Base-by-base conservation (phyloP, 225 moss, liverwort and hornwort species). In the Sphagnum tenellum region DNA sequence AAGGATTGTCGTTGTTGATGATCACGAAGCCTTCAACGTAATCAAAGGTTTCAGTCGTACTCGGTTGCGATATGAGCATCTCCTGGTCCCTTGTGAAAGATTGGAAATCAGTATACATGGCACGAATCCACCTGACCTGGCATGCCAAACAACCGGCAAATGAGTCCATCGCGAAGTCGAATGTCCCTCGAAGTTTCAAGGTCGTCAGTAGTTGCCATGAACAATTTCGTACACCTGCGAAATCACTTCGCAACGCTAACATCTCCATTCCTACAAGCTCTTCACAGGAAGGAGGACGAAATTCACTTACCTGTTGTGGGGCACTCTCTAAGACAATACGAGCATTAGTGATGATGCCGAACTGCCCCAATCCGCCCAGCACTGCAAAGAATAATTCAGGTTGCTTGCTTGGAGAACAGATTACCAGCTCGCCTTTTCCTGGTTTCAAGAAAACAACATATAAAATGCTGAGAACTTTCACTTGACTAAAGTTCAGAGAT, bases 271-370 rank as follows among this genome's bases (percentile, higher is more conserved):
- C 29, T 29, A 29, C 13, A 56, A 9, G 29, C 9, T 4, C 54
- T 8, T 3, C 14, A 4, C 8, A 54, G 44, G 44, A 56, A 57
- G 4, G 11, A 44, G 45, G 10, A 11, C 50, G 3, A 3, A 46
- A 62, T 12, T 9, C 10, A 4, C 12, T 72, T 54, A 82, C 82
- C 12, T 68, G 65, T 2, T 72, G 59, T 1, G 68, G 67, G 4
- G 82, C 76, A n/a, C 61, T 59, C 46, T 76, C 75, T 12, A 83
- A 52, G n/a, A 68, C 74, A 48, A 83, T 79, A 9, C 73, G 73
- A 12, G 82, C 79, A 56, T 69, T 83, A 2, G 82, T 83, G 67
- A 83, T 83, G 54, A 83, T 74, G 9, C 82, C 82, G 56, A 83
- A 83, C 71, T 83, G 82, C 9, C 82, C 82, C 60, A 83, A 70